Base-by-base conservation (phyloP, 2,329 filamentous ascomycete genomes). In the Bipolaris cookei region DNA sequence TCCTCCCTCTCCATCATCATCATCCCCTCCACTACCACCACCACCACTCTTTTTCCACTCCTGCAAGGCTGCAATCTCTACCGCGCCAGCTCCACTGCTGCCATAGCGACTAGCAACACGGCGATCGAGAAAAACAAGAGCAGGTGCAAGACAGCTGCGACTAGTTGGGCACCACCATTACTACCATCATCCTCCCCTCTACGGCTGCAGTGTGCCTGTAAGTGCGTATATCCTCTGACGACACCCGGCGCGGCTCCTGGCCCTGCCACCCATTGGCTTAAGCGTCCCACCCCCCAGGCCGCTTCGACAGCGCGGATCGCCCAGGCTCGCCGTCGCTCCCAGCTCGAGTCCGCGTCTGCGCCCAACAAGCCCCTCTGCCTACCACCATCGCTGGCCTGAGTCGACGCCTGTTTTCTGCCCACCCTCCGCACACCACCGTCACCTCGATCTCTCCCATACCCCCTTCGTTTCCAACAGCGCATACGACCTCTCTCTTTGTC, bases 361-460 rank as follows among this genome's bases (percentile, higher is more conserved):
- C 58, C 69, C 66, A 62, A 69, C 66, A 67, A 65, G 55, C 63
- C 66, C 63, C 47, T 43, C 56, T 54, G 23, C 54, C 66, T 58
- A 59, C 54, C 16, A 14, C 43, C 64, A 56, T 62, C 67, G 72
- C 70, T 70, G 25, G 25, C 25, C 25, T 69, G 68, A 61, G 62
- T 72, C 59, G 45, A 46, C 64, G 46, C 50, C 64, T 56, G 56
- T 61, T 61, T 67, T 65, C 62, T 62, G 56, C 62, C 67, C 58
- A 55, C 60, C 59, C 58, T 49, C 56, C 55, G 42, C 54, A 47
- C 49, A 38, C 44, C 49, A 43, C 54, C 44, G 35, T 39, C 41
- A 21, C 46, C 20, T 25, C 44, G 13, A 13, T 32, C 30, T 20
- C 30, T 20, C 32, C 20, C 44, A 23, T 35, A 16, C 25, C 32